phyloP scores from a whole-genome alignment of 192 early-diverging fungal genomes.

The Umbelopsis sp. region DNA sequence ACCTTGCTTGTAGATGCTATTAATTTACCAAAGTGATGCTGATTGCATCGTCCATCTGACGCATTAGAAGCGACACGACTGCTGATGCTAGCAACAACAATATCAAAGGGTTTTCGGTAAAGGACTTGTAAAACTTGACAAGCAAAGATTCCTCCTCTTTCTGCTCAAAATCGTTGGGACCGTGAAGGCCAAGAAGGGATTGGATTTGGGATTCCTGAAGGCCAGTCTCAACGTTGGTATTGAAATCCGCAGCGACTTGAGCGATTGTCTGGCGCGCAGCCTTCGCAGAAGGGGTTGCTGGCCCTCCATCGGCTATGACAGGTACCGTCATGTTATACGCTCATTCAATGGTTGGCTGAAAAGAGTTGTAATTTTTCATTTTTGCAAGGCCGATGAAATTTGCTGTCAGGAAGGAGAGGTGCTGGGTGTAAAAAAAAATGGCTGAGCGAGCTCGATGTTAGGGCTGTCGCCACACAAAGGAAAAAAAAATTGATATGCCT shows the following conservation, averaged over 20 bases:
- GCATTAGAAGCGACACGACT: conserved; percentile 68
- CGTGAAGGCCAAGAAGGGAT: conserved; percentile 47
- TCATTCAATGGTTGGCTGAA: neutral
- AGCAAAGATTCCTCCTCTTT: conserved; percentile 67
- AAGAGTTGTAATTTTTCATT: neutral
- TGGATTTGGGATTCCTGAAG: conserved; percentile 44
- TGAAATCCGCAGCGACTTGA: conserved; percentile 45
- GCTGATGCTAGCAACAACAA: conserved; percentile 77
- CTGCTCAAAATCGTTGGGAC: conserved; percentile 68
- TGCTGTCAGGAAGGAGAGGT: neutral
- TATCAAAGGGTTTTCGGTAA: conserved; percentile 82
- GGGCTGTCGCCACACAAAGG: too few relatives aligned
- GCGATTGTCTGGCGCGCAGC: conserved; percentile 51
- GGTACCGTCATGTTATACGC: conserved; percentile 4
- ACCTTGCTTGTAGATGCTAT: neutral
- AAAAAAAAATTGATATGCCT: too few relatives aligned
- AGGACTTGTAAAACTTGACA: conserved; percentile 81
- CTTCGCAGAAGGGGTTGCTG: conserved; percentile 52
- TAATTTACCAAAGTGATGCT: conserved; percentile 72
- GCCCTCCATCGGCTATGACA: conserved; percentile 22
- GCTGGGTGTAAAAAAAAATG: neutral
- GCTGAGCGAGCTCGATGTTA: too few relatives aligned
- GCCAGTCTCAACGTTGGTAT: conserved; percentile 44
- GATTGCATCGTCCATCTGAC: conserved; percentile 82
- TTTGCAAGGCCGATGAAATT: neutral